Conservation (phyloP, 352 stramenopile genomes). For the Phytopythium mirpurense region DNA sequence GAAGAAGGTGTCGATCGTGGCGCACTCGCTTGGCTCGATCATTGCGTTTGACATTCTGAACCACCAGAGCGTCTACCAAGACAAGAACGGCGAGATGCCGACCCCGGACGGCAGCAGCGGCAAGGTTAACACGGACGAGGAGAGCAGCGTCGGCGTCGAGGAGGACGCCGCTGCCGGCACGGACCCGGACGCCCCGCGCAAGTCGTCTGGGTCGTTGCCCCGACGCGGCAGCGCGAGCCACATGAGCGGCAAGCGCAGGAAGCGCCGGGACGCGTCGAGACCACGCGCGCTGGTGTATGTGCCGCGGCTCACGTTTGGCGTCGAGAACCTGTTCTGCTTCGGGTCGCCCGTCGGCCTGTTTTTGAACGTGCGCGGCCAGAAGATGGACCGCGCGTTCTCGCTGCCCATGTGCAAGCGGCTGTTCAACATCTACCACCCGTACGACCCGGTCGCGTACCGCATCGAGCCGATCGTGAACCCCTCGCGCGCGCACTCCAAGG, state of each 20-base stretch:
- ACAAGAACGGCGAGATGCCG: conserved; percentile 19
- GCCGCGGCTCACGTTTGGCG: conserved; percentile 66
- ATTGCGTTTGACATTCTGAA: conserved; percentile 92
- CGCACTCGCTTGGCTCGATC: conserved; percentile 87
- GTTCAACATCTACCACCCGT: conserved; percentile 96
- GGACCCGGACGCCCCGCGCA: conserved; percentile 9
- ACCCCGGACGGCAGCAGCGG: conserved; percentile 17
- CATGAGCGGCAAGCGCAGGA: conserved; percentile 16
- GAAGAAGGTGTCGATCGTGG: conserved; percentile 83
- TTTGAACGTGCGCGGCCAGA: conserved; percentile 88
- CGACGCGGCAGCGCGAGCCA: conserved; percentile 8
- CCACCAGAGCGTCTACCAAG: conserved; percentile 41
- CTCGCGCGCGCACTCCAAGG: conserved; percentile 65
- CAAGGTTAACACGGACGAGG: conserved; percentile 24
- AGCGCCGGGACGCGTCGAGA: conserved; percentile 12
- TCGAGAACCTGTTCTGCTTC: conserved; percentile 88
- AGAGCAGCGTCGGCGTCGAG: conserved; percentile 25
- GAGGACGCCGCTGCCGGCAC: conserved; percentile 14
- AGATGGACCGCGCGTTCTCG: conserved; percentile 55
- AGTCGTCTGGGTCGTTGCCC: conserved; percentile 2
- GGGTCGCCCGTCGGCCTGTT: conserved; percentile 90
- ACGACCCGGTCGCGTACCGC: conserved; percentile 93
- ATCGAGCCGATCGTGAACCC: conserved; percentile 93
- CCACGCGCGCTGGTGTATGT: conserved; percentile 21
- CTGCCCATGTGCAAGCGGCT: conserved; percentile 78